Evolutionary conservation across 768 basidiomycete species (phyloP).

Genomic region (Clathrus columnatus): DNA sequence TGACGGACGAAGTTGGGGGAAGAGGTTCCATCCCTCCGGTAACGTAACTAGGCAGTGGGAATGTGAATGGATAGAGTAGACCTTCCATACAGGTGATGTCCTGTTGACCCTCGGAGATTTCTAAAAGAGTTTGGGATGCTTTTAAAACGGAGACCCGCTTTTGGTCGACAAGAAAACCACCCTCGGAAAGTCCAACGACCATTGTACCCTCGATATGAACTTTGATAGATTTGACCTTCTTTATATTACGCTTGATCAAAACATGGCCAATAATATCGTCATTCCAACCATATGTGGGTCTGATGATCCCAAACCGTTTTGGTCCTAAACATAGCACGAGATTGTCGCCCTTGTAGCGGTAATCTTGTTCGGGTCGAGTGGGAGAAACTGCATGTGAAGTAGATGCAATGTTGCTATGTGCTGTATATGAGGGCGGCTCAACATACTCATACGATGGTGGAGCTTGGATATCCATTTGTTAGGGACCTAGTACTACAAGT

Average conservation of each 20-base stretch:
- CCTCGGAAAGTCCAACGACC: conserved; percentile 25
- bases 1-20: conserved; percentile 32
- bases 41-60: conserved; percentile 31
- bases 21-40: conserved; percentile 22
- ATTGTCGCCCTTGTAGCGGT: conserved; percentile 31
- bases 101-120: conserved; percentile 12
- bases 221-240: conserved; percentile 30
- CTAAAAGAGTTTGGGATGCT: conserved; percentile 22
- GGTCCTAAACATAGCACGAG: conserved; percentile 34
- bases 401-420: background rate
- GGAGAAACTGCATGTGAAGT: background rate
- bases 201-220: conserved; percentile 33
- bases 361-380: conserved; percentile 21
- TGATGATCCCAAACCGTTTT: conserved; percentile 28
- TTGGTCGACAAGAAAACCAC: conserved; percentile 22
- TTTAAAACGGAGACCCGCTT: conserved; percentile 21
- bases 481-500: too few relatives aligned
- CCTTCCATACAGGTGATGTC: conserved; percentile 16
- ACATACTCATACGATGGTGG: background rate
- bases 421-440: background rate
- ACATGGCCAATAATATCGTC: conserved; percentile 33
- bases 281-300: conserved; percentile 35
- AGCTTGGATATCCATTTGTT: background rate
- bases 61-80: conserved; percentile 27
- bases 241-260: conserved; percentile 25